These are phyloP conservation scores for Tuber indicum DNA, from an alignment of 495 filamentous ascomycete species.

Conservation along the genomic window DNA sequence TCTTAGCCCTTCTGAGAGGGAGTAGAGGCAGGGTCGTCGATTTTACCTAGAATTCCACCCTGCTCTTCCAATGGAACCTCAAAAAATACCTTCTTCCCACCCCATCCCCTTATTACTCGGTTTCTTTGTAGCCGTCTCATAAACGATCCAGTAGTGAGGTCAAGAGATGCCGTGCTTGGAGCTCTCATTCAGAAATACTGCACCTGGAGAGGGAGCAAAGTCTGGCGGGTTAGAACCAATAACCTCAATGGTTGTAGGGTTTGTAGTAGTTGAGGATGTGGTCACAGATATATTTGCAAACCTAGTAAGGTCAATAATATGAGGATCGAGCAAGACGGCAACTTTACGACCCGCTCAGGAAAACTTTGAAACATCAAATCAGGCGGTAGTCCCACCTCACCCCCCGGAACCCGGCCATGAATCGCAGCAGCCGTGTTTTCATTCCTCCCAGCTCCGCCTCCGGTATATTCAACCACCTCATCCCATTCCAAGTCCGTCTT, in stretches of 20 bases:
- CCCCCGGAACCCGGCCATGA: slow-evolving; percentile 39
- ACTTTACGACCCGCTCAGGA: slow-evolving; percentile 27
- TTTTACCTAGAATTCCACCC: slow-evolving; percentile 21
- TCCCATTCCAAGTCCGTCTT: slow-evolving; percentile 49
- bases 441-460: slow-evolving; percentile 42
- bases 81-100: slow-evolving; percentile 20
- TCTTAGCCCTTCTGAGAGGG: background rate
- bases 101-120: slow-evolving; percentile 26
- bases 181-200: slow-evolving; percentile 53
- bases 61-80: slow-evolving; percentile 15
- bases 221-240: slow-evolving; percentile 55
- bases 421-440: slow-evolving; percentile 54
- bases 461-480: no score
- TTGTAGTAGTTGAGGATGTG: slow-evolving; percentile 58
- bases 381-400: slow-evolving; percentile 10
- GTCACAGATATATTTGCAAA: slow-evolving; percentile 56
- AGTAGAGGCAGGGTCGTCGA: background rate
- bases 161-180: slow-evolving; percentile 44
- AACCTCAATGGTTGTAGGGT: slow-evolving; percentile 67
- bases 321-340: background rate
- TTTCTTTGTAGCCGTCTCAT: slow-evolving; percentile 41
- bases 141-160: slow-evolving; percentile 41
- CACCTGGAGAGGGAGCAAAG: slow-evolving; percentile 59
- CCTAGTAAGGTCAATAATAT: slow-evolving; percentile 8
- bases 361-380: slow-evolving; percentile 36